Base-by-base conservation (phyloP, 495 filamentous ascomycete genomes). In the Astrothelium macrocarpum region DNA sequence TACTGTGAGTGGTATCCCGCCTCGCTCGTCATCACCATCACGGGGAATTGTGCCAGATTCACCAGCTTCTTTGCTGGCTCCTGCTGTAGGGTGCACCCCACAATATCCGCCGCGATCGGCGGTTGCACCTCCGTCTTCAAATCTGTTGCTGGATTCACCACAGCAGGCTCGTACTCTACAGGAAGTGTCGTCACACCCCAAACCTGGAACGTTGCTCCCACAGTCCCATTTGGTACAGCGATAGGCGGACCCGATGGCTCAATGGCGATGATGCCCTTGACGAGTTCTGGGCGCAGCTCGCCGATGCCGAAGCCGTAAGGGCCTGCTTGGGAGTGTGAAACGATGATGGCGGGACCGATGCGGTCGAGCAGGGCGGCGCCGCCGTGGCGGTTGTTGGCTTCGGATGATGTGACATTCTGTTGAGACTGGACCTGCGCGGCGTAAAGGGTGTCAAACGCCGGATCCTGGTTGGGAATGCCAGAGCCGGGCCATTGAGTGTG, bases 1-100 rank as follows among this genome's bases (percentile, higher is more conserved):
- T 82, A 86, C 60, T 74, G 69, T 18, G 75, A 72, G 67, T 87
- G 84, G 65, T 78, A 82, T 62, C 80, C 83, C 28, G 84, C 78
- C 66, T 80, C 78, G 25, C 72, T 74, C 1, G 83, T 84, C 16
- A 83, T 64, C 2, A 85, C 46, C 29, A 81, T 56, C 1, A 81
- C 76, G 0, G 78, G 79, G 1, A 83, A 69, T 9, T 74, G 71
- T 43, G 64, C 62, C 2, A 85, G 69, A 63, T 85, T 82, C 4
- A 74, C 64, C 28, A 87, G 71, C 70, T 80, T 71, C 26, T 78
- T 74, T 12, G 81, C 77, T 9, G 81, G 70, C 25, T 78, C 72
- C 1, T 74, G 77, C 70, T 85, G 82, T 10, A 81, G 65, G 16
- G 76, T 63, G 65, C 77, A 83, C 2, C 70, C 53, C n/a, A 71